Evolutionary conservation across 1,284 basidiomycete genomes (phyloP), one percentile per base, ranked within the genome.

Genomic region (Rhodotorula sp.): DNA sequence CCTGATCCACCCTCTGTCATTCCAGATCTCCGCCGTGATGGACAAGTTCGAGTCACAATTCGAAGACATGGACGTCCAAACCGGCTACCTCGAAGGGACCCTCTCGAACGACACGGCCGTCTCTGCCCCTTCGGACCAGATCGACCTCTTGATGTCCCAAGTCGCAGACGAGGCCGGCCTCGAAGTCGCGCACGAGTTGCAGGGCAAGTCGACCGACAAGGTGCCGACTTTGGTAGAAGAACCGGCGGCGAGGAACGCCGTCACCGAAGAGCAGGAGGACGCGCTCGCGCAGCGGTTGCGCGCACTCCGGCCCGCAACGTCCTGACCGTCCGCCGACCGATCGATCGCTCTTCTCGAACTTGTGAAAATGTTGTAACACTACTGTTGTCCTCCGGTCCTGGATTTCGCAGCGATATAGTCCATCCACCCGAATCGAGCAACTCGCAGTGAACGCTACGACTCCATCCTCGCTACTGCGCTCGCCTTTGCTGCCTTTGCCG

Each of bases 31-130:
- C 18, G 82, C 93, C 72, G 93, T 99, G 24, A 99, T 99, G 96
- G 96, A 99, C 83, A 98, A 95, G 83, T 99, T 99, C 81, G 96
- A 99, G 82, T 80, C 88, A 5, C 95, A 99, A 79, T 98, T 99
- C 83, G 86, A 92, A 69, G 96, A 99, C 81, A 86, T 99, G 53
- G 96, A 99, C 79, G 96, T 98, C 7, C 96, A 99, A 81, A 96
- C 96, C 6, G 91, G 90, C 6, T 95, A 95, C 82, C 96, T 99
- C 93, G 96, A 99, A 80, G 91, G 93, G 69, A 90, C 94, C 37
- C 97, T 99, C 88, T 89, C 89, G 29, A 88, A 90, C 67, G 94
- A 95, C 20, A 96, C 93, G 2, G 96, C 95, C 24, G 86, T 91
- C 56, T 89, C 91, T 14, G 96, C 91, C 26, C 96, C 96, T 1